Conservation (phyloP, 148 eudicot genomes). For the Agrostemma githago region DNA sequence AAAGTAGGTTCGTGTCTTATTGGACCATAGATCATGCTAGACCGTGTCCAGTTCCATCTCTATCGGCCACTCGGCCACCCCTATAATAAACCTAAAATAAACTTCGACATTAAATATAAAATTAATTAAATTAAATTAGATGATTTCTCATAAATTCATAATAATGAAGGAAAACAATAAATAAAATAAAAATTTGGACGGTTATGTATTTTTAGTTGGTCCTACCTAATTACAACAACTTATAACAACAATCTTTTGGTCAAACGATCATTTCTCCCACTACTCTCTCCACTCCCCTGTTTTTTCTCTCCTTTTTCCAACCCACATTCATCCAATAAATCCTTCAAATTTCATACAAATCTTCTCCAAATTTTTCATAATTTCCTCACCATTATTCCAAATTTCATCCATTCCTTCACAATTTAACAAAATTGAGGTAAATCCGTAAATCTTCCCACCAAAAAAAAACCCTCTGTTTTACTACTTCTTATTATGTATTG, state of each 20-base stretch:
- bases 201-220: not conserved
- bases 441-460: not conserved
- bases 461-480: no score
- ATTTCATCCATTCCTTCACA: not conserved
- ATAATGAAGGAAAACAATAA: no score
- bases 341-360: not conserved
- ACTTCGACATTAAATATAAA: no score
- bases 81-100: no score
- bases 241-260: not conserved
- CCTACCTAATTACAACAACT: constrained; percentile 13
- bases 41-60: no score
- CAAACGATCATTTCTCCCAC: not conserved
- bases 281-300: not conserved
- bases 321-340: not conserved
- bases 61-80: no score
- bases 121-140: no score
- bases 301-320: not conserved
- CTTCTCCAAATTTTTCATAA: not conserved
- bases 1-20: no score
- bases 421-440: not conserved
- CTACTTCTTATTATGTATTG: no score
- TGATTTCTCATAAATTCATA: no score
- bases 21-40: no score
- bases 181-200: not conserved
- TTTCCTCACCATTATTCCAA: not conserved